Evolutionary conservation across 306 rosid species (phyloP), one percentile per base, ranked within the genome.

Genomic region (Sophora flavescens): DNA sequence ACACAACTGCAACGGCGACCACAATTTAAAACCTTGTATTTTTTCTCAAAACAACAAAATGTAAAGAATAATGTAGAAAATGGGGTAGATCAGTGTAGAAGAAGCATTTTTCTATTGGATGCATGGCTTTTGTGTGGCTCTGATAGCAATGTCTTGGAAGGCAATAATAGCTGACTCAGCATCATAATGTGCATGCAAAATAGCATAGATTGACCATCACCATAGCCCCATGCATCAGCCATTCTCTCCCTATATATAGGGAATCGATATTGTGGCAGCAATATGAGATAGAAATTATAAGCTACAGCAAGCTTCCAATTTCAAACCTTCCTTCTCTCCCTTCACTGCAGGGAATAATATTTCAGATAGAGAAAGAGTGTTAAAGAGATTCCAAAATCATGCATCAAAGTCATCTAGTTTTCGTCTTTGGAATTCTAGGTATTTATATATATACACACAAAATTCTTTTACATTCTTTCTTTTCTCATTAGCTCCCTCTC

Each of bases 341-440:
- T 60, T 81, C 63, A 36, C 14, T 15, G 63, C 15, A 76, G 69
- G 68, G 47, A 70, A 35, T 30, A 30, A 22, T 18, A 70, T 26
- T 41, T 52, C 33, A 32, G 39, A 8, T 5, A 22, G 30, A 51
- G 11, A 15, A 13, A 67, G 64, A 57, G 65, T 51, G 62, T 28
- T 51, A 11, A 14, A 61, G 58, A 62, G 13, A 63, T 39, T 57
- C 70, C 28, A 72, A 12, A 22, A 59, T 16, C 76, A 85, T 85
- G 88, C 7, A 82, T 2, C 88, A 88, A 67, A 75, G 78, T 69
- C 87, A 81, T 4, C 14, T 84, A 78, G 74, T 63, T 60, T 71
- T 91, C 47, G 28, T 75, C 39, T 88, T 93, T 78, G 98, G 98
- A 18, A 3, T 91, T 77, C 90, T 93, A 69, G 97, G 97, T 91